phyloP scores from a whole-genome alignment of 257 asterid species.

The Jasminum sambac region DNA sequence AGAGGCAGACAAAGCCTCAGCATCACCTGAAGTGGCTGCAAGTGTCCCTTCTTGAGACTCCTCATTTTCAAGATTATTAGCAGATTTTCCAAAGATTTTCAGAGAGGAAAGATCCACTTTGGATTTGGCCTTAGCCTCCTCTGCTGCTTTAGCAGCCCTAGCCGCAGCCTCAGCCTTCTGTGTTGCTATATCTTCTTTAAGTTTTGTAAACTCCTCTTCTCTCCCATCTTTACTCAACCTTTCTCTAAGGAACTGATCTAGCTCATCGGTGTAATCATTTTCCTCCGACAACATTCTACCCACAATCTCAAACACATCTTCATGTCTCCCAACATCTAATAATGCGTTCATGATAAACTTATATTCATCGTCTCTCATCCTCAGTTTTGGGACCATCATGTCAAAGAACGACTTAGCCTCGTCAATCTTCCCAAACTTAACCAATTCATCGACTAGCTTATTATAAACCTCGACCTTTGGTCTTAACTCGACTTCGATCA shows the following conservation, averaged over 20 bases:
- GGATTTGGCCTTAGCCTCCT: slow-evolving; percentile 68
- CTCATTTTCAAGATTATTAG: slow-evolving; percentile 26
- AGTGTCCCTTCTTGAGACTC: slow-evolving; percentile 34
- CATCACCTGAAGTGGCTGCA: slow-evolving; percentile 29
- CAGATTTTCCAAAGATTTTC: slow-evolving; percentile 47
- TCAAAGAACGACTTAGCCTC: slow-evolving; percentile 83
- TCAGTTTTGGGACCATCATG: slow-evolving; percentile 77
- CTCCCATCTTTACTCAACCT: slow-evolving; percentile 64
- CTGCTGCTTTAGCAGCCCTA: slow-evolving; percentile 76
- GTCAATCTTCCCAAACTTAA: slow-evolving; percentile 74
- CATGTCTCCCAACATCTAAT: slow-evolving; percentile 64
- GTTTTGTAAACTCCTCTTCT: slow-evolving; percentile 70
- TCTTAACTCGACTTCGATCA: slow-evolving; percentile 85
- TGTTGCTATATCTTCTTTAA: slow-evolving; percentile 62
- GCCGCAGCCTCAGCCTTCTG: slow-evolving; percentile 80
- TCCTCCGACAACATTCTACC: slow-evolving; percentile 79
- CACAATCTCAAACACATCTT: slow-evolving; percentile 70
- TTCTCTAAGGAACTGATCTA: slow-evolving; percentile 71
- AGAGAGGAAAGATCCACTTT: slow-evolving; percentile 66
- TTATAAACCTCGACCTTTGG: slow-evolving; percentile 76
- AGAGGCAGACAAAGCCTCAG: slow-evolving; percentile 21
- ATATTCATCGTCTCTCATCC: slow-evolving; percentile 80
- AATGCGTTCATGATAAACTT: slow-evolving; percentile 69
- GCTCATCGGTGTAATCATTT: slow-evolving; percentile 71
- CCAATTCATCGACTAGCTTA: slow-evolving; percentile 70